These are phyloP conservation scores for Hypomontagnella monticulosa DNA, from an alignment of 495 filamentous ascomycete species.

Conservation along the genomic window DNA sequence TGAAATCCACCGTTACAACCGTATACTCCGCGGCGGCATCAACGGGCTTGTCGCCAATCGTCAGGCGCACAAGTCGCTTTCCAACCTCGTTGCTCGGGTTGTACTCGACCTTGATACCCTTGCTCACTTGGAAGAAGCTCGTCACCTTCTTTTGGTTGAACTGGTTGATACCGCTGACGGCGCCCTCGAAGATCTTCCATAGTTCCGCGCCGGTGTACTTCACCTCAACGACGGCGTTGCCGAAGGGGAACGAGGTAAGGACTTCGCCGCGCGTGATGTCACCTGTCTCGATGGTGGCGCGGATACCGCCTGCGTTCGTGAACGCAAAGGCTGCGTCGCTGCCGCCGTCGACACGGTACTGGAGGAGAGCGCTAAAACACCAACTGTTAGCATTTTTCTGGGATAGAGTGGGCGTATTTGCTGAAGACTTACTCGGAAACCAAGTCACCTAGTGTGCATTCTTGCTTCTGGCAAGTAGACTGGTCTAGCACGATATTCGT, in stretches of 20 bases:
- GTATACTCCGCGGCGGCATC: conserved; percentile 54
- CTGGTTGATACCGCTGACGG: conserved; percentile 55
- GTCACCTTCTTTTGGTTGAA: conserved; percentile 58
- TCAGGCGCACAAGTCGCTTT: conserved; percentile 53
- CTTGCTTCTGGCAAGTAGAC: conserved; percentile 57
- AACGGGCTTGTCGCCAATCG: conserved; percentile 51
- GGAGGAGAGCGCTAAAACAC: conserved; percentile 59
- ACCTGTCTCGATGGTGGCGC: conserved; percentile 63
- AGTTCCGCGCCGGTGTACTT: conserved; percentile 55
- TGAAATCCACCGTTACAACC: conserved; percentile 64
- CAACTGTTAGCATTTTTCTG: background rate
- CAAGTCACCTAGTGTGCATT: conserved; percentile 64
- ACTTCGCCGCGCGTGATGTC: conserved; percentile 64
- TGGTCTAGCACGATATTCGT: conserved; percentile 61
- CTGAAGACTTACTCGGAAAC: conserved; percentile 54
- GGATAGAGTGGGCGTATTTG: background rate
- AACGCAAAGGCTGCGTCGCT: conserved; percentile 57
- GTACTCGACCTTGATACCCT: conserved; percentile 58
- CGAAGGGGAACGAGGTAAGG: conserved; percentile 66
- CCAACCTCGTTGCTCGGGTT: conserved; percentile 49
- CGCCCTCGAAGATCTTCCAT: conserved; percentile 61
- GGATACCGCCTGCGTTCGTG: conserved; percentile 66
- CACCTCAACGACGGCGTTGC: conserved; percentile 63
- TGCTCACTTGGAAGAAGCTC: conserved; percentile 62
- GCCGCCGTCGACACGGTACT: conserved; percentile 55